Conservation (phyloP, 108 stramenopile species). For the Discostella stelligeroides region DNA sequence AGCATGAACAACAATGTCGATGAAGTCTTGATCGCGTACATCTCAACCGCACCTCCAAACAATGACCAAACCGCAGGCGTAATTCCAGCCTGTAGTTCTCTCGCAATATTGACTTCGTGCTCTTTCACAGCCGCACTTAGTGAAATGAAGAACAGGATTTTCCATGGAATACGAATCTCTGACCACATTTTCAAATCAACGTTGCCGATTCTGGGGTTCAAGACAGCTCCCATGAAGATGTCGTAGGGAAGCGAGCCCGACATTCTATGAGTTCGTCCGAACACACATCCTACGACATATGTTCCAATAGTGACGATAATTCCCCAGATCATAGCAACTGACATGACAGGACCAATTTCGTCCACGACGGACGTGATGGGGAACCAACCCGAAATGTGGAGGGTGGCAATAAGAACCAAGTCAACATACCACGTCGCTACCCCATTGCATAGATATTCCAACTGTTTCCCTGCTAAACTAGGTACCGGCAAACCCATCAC, state of each 20-base stretch:
- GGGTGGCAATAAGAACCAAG: slow-evolving; percentile 26
- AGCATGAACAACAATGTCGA: slow-evolving; percentile 55
- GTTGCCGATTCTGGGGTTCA: slow-evolving; percentile 57
- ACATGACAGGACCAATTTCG: slow-evolving; percentile 52
- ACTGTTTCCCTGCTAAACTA: slow-evolving; percentile 44
- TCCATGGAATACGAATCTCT: slow-evolving; percentile 65
- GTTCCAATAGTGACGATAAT: slow-evolving; percentile 42
- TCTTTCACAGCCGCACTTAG: slow-evolving; percentile 58
- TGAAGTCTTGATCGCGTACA: slow-evolving; percentile 44
- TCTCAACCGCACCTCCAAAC: slow-evolving; percentile 36
- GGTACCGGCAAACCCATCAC: slow-evolving; percentile 51
- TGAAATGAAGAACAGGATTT: slow-evolving; percentile 48
- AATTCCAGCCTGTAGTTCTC: slow-evolving; percentile 27
- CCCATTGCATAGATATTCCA: slow-evolving; percentile 53
- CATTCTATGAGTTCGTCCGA: slow-evolving; percentile 41
- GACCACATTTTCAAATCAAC: slow-evolving; percentile 65
- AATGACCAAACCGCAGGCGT: slow-evolving; percentile 36
- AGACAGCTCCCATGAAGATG: slow-evolving; percentile 59
- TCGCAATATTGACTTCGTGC: slow-evolving; percentile 35
- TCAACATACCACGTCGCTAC: slow-evolving; percentile 51
- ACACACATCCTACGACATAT: slow-evolving; percentile 31
- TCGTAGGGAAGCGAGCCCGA: slow-evolving; percentile 52
- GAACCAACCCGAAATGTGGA: slow-evolving; percentile 42
- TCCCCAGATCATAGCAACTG: slow-evolving; percentile 50
- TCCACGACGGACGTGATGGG: slow-evolving; percentile 41